Percentiles rank a stretch among this genome's conserved stretches.
These are phyloP conservation scores for Coemansia sp. DNA, from an alignment of 192 early-diverging fungal genomes.

Conservation along the genomic window DNA sequence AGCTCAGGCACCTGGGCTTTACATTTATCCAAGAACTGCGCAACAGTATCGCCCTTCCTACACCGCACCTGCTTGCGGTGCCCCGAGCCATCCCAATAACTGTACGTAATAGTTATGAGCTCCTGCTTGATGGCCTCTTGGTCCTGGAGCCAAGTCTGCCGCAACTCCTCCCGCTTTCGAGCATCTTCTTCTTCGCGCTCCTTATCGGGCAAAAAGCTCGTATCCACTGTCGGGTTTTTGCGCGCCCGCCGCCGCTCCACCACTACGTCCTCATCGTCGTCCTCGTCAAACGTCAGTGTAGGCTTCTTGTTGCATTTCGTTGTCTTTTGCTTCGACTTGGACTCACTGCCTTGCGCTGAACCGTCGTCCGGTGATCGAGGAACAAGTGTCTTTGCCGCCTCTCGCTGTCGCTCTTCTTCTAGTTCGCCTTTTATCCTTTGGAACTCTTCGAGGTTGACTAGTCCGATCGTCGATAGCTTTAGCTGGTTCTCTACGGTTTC, in stretches of 20 bases:
- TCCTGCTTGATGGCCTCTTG: conserved; percentile 88
- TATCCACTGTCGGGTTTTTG: conserved; percentile 91
- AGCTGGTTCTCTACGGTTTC: conserved; percentile 80
- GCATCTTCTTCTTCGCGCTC: conserved; percentile 83
- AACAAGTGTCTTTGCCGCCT: conserved; percentile 64
- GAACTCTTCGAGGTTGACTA: conserved; percentile 89
- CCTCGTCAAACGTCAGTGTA: conserved; percentile 79
- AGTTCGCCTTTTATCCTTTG: conserved; percentile 79
- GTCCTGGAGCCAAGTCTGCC: conserved; percentile 78
- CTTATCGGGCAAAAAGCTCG: conserved; percentile 88
- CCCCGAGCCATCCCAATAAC: conserved; percentile 96
- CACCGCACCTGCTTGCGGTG: conserved; percentile 83
- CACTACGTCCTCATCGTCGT: conserved; percentile 52
- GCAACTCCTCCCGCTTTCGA: conserved; percentile 68
- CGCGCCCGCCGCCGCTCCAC: conserved; percentile 47
- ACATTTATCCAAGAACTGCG: conserved; percentile 82
- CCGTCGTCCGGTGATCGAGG: not conserved
- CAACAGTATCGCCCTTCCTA: conserved; percentile 84
- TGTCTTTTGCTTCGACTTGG: conserved; percentile 10
- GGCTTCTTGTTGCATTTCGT: conserved; percentile 47
- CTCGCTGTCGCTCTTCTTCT: conserved; percentile 78
- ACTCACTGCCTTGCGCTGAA: not conserved
- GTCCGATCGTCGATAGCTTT: conserved; percentile 85
- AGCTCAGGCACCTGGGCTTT: conserved; percentile 82
- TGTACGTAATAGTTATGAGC: conserved; percentile 83